These are phyloP conservation scores for Malassezia cuniculi DNA, from an alignment of 1,284 basidiomycete genomes.

Conservation along the genomic window DNA sequence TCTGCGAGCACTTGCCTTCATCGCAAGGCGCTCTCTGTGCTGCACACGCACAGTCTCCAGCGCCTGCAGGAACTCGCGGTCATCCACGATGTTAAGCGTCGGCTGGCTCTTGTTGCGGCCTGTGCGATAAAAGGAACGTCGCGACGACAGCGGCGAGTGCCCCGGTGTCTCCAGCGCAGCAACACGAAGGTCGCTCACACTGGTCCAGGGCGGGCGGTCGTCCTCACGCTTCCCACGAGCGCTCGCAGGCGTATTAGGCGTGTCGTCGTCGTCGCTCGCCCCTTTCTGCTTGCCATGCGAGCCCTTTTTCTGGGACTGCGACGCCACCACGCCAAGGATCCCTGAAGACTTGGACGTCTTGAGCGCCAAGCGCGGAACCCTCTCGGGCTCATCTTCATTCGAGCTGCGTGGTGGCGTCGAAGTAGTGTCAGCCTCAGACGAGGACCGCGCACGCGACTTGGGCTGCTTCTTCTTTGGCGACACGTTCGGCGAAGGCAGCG, in stretches of 20 bases:
- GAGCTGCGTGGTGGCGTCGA: no score
- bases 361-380: constrained; percentile 1
- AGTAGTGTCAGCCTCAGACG: no score
- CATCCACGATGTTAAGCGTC: constrained; percentile 34
- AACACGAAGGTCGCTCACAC: no score
- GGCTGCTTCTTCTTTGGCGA: no score
- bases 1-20: constrained; percentile 8
- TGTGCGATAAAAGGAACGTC: constrained; percentile 11
- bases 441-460: no score
- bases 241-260: no score
- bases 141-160: no score
- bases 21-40: constrained; percentile 24
- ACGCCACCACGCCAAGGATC: constrained; percentile 5
- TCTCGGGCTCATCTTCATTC: no score
- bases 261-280: neutral
- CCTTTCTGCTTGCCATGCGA: constrained; percentile 1
- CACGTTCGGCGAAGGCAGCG: no score
- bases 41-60: constrained; percentile 27
- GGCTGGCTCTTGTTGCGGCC: constrained; percentile 31
- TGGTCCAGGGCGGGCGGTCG: no score
- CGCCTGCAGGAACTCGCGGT: constrained; percentile 32
- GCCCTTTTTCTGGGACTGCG: constrained; percentile 3
- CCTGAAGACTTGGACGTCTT: constrained; percentile 12
- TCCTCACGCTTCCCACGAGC: no score
- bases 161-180: no score